phyloP scores from a whole-genome alignment of 2,329 filamentous ascomycete genomes.

The Thielaviopsis musarum region DNA sequence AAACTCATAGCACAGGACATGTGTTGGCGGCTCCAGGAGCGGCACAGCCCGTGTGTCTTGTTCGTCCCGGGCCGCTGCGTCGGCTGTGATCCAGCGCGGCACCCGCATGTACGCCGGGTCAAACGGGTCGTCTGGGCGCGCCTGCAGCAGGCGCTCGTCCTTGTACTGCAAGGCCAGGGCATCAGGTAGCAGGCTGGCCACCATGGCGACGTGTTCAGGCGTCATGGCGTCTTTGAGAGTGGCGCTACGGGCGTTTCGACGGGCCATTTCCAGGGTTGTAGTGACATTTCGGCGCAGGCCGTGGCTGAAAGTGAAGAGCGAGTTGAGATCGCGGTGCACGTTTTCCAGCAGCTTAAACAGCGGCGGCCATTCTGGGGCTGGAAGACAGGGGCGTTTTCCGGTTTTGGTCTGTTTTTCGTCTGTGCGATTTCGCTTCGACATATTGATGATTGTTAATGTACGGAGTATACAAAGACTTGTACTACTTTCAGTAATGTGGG shows the following conservation, averaged over 20 bases:
- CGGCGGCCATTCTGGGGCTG: slow-evolving; percentile 49
- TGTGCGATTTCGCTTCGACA: no score
- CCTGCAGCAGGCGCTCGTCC: background rate
- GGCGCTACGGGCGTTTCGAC: slow-evolving; percentile 56
- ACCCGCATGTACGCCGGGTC: background rate
- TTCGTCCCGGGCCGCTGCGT: background rate
- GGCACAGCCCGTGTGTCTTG: background rate
- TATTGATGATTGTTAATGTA: no score
- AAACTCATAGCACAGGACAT: background rate
- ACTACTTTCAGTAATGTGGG: no score
- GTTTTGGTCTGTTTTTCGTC: background rate
- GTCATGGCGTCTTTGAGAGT: slow-evolving; percentile 57
- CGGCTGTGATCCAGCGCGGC: background rate
- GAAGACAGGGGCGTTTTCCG: background rate
- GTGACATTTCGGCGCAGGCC: slow-evolving; percentile 71
- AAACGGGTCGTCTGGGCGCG: background rate
- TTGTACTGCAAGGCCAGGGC: background rate
- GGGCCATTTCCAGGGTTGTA: slow-evolving; percentile 83
- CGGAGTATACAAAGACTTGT: no score
- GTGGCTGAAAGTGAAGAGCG: slow-evolving; percentile 90
- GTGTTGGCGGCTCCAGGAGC: background rate
- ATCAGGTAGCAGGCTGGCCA: slow-evolving; percentile 32
- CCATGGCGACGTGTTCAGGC: slow-evolving; percentile 70
- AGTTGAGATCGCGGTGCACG: slow-evolving; percentile 69
- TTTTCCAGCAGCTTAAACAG: slow-evolving; percentile 56